A percentile compares a stretch with the other conserved stretches of the same genome.
phyloP scores from a whole-genome alignment of 2,329 filamentous ascomycete species.

The Trichoderma breve region DNA sequence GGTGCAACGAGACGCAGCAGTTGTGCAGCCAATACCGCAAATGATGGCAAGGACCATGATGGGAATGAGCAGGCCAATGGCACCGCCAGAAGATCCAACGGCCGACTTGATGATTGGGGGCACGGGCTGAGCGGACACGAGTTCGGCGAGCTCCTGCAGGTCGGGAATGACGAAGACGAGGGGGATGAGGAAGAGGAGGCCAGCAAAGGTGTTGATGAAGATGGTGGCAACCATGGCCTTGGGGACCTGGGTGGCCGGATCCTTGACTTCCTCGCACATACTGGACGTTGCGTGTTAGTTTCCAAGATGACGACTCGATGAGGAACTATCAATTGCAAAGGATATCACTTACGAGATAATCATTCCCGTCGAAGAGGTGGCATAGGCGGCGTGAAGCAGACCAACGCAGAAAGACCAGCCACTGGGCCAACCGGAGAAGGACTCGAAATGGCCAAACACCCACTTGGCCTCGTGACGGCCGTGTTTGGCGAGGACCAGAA shows the following conservation, averaged over 20 bases:
- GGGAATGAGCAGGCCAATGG: constrained; percentile 62
- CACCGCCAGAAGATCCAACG: constrained; percentile 58
- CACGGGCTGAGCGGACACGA: constrained; percentile 59
- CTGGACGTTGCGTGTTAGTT: constrained; percentile 33
- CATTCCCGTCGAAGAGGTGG: constrained; percentile 75
- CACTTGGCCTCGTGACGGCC: constrained; percentile 62
- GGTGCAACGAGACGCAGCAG: constrained; percentile 63
- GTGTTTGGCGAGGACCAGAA: constrained; percentile 65
- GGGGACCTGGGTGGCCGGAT: constrained; percentile 65
- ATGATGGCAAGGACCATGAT: constrained; percentile 64
- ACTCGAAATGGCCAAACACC: constrained; percentile 68
- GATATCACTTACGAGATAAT: constrained; percentile 63
- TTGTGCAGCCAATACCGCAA: constrained; percentile 68
- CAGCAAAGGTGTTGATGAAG: constrained; percentile 63
- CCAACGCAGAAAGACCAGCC: constrained; percentile 75
- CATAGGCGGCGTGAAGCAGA: constrained; percentile 69
- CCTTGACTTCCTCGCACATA: constrained; percentile 71
- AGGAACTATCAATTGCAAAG: background rate
- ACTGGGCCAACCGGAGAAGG: constrained; percentile 64
- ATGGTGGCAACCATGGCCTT: constrained; percentile 70
- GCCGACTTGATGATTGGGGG: constrained; percentile 63
- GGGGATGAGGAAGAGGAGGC: constrained; percentile 66
- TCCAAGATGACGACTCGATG: background rate
- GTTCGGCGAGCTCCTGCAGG: constrained; percentile 51
- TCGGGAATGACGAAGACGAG: constrained; percentile 68